Evolutionary conservation across 2,329 filamentous ascomycete genomes (phyloP), one percentile per base, ranked within the genome.

Genomic region (Dothistroma pini): DNA sequence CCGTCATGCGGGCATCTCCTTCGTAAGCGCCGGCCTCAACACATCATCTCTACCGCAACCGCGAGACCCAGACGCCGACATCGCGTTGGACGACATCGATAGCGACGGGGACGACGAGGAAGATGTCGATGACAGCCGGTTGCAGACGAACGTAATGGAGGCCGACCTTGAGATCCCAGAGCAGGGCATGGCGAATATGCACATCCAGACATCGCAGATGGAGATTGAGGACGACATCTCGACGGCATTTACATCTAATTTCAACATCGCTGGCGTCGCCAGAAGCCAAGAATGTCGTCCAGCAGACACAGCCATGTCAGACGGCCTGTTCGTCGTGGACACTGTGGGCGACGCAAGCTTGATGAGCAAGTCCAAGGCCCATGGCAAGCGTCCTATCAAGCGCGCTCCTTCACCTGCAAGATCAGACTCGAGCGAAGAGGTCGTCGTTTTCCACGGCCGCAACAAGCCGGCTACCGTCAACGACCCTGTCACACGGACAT

Each of bases 351-450:
- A 74, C 56, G 56, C 66, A 8, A 63, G 64, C 35, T 64, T 75
- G 5, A 66, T 61, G 19, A 59, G 56, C 35, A 62, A 56, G 12
- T 41, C 54, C 3, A 63, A 64, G 25, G 59, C 59, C n/a, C 58
- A 58, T 12, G 61, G 57, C 54, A 68, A 66, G 61, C 49, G 52
- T 12, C 59, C 71, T 19, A 32, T 67, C 0, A 71, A 75, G 50
- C 76, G 77, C 31, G 75, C 71, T 41, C 69, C 76, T 1, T 79
- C 77, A 4, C 77, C 77, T 16, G 76, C 76, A 1, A 69, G 71
- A 7, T 82, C 81, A 0, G 81, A 85, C 64, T 90, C 88, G 0
- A 89, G 87, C 69, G 89, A 90, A 53, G 90, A 96, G 65, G 78
- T 91, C 5, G 86, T 92, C 52, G 69, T 90, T 0, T 91, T 90